These are phyloP conservation scores for Nicotiana obtusifolia DNA, from an alignment of 257 asterid species.

Conservation along the genomic window DNA sequence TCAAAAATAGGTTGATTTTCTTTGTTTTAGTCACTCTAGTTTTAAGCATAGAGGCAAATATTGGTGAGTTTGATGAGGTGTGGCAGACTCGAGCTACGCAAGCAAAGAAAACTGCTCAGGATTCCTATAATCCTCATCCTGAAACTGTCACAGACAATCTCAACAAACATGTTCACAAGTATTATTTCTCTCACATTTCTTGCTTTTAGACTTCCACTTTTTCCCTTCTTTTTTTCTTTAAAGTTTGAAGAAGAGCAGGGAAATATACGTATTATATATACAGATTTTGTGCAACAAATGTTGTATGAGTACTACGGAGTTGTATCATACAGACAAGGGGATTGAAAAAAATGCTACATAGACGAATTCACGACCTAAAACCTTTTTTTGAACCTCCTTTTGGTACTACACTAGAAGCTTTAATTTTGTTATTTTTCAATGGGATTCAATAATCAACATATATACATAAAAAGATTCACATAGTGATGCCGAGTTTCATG, in stretches of 20 bases:
- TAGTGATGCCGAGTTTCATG: not conserved
- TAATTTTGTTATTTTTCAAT: not conserved
- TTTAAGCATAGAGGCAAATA: constrained; percentile 11
- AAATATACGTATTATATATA: too few species aligned
- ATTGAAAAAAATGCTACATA: not conserved
- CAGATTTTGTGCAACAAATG: not conserved
- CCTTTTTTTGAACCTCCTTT: not conserved
- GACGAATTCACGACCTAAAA: not conserved
- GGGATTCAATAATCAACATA: not conserved
- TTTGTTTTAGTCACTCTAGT: not conserved
- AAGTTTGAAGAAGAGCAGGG: not conserved
- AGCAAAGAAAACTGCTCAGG: constrained; percentile 16
- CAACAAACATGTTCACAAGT: constrained; percentile 19
- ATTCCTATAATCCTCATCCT: constrained; percentile 21
- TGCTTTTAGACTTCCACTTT: not conserved
- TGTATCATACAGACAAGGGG: not conserved
- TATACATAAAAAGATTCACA: not conserved
- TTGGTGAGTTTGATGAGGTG: constrained; percentile 14
- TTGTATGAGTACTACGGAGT: not conserved
- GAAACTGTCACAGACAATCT: constrained; percentile 8
- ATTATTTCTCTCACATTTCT: not conserved
- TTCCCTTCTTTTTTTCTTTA: not conserved
- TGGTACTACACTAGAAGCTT: not conserved
- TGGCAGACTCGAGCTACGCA: constrained; percentile 22
- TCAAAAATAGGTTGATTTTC: not conserved